These are phyloP conservation scores for Fusarium setosum DNA, from an alignment of 2,329 filamentous ascomycete species.

Conservation along the genomic window DNA sequence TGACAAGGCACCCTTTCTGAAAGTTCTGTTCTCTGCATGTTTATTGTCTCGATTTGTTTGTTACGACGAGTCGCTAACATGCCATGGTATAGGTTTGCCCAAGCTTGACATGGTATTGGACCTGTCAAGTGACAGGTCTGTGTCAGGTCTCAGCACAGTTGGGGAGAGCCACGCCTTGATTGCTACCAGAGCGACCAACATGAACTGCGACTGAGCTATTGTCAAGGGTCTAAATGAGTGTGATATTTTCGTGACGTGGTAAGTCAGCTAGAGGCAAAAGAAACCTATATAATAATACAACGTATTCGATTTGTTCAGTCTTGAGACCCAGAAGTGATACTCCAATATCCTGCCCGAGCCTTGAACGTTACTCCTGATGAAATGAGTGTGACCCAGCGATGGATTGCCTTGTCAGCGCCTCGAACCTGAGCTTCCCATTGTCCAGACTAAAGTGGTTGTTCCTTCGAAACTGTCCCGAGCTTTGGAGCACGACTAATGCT, in stretches of 20 bases:
- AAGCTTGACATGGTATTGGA: background rate
- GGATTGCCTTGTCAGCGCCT: background rate
- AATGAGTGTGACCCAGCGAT: constrained; percentile 25
- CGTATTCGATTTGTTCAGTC: constrained; percentile 19
- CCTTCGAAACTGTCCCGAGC: background rate
- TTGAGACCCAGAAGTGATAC: constrained; percentile 7
- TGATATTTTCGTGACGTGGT: background rate
- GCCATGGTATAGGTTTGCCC: background rate
- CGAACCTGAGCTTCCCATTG: background rate
- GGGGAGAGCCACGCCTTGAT: too few species aligned
- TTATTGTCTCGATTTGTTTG: background rate
- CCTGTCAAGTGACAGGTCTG: background rate
- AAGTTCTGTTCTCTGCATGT: background rate
- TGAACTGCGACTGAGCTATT: too few species aligned
- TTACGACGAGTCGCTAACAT: constrained; percentile 24
- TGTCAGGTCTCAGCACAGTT: too few species aligned
- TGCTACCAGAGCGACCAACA: too few species aligned
- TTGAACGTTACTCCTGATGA: background rate
- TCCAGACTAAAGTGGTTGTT: background rate
- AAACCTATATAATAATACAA: constrained; percentile 23
- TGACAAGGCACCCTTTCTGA: constrained; percentile 54
- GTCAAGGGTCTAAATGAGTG: background rate
- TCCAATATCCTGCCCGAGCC: background rate
- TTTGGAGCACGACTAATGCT: background rate
- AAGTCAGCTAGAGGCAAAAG: constrained; percentile 2